Percentiles rank a stretch among this genome's conserved stretches.
Evolutionary conservation across 306 rosid genomes (phyloP).

Genomic region (Cicer chorassanicum): DNA sequence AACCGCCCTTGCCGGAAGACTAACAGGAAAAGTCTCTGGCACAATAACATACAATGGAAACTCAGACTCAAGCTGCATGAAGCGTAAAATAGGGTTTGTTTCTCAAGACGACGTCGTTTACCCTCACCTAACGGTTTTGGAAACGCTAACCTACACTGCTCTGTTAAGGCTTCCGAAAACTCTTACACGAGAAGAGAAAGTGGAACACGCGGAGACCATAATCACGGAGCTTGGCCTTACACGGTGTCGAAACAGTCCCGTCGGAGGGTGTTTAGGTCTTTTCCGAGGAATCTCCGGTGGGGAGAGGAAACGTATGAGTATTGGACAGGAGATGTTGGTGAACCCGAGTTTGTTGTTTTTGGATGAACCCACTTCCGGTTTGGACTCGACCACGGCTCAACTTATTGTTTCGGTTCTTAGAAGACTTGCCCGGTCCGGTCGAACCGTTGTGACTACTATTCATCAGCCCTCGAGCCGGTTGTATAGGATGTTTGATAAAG

Average conservation of each 20-base stretch:
- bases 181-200: conserved; percentile 60
- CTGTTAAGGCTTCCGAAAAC: conserved; percentile 65
- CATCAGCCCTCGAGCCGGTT: conserved; percentile 86
- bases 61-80: conserved; percentile 54
- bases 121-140: conserved; percentile 82
- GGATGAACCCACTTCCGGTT: conserved; percentile 90
- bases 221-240: conserved; percentile 66
- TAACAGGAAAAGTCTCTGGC: conserved; percentile 70
- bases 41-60: conserved; percentile 69
- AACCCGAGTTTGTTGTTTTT: conserved; percentile 78
- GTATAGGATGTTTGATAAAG: conserved; percentile 83
- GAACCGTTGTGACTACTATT: conserved; percentile 78
- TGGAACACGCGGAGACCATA: conserved; percentile 62
- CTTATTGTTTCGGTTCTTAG: conserved; percentile 57
- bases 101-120: conserved; percentile 79
- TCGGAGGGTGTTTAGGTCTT: conserved; percentile 67
- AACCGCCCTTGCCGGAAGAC: conserved; percentile 72
- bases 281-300: conserved; percentile 85
- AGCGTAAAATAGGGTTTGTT: conserved; percentile 76
- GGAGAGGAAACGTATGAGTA: conserved; percentile 82
- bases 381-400: conserved; percentile 84
- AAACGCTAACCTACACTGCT: conserved; percentile 73
- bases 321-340: conserved; percentile 85
- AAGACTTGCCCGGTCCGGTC: conserved; percentile 63
- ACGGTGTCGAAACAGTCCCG: conserved; percentile 58